Evolutionary conservation across 192 early-diverging fungal genomes (phyloP).

Genomic region (Phycomyces nitens): DNA sequence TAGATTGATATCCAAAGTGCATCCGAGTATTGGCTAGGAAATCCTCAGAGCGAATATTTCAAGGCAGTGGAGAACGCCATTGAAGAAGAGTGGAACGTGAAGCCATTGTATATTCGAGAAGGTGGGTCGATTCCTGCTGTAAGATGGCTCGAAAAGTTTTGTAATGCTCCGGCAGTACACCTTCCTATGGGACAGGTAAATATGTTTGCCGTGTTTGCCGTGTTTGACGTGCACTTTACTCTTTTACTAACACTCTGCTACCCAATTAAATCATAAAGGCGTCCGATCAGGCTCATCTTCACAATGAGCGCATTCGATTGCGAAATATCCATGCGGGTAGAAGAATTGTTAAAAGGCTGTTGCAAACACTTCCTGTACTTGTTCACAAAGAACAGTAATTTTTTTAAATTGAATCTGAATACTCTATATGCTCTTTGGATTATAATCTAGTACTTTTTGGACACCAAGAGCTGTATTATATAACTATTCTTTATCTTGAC

Average conservation of each 20-base stretch:
- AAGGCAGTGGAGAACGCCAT: constrained; percentile 66
- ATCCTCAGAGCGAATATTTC: constrained; percentile 60
- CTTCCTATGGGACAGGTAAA: constrained; percentile 71
- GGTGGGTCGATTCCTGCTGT: constrained; percentile 78
- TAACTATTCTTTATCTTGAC: too few relatives aligned
- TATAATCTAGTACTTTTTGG: too few relatives aligned
- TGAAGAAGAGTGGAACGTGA: constrained; percentile 54
- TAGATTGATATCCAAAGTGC: constrained; percentile 58
- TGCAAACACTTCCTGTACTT: constrained; percentile 13
- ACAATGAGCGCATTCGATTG: constrained; percentile 71
- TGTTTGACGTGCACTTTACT: background rate
- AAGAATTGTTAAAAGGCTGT: constrained; percentile 50
- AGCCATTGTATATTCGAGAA: constrained; percentile 72
- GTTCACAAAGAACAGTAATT: background rate
- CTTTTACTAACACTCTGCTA: constrained; percentile 24
- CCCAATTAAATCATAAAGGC: constrained; percentile 7
- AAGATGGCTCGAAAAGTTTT: constrained; percentile 66
- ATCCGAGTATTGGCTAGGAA: constrained; percentile 78
- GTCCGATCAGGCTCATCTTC: constrained; percentile 75
- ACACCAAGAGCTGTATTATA: too few relatives aligned
- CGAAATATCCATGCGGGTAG: constrained; percentile 66
- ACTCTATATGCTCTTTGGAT: too few relatives aligned
- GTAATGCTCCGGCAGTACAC: constrained; percentile 63
- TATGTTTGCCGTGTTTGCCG: background rate
- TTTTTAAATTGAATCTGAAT: too few relatives aligned